A percentile compares a stretch with the other conserved stretches of the same genome.
Conservation (phyloP, 2,329 filamentous ascomycete genomes). For the Eurotiales sp. region DNA sequence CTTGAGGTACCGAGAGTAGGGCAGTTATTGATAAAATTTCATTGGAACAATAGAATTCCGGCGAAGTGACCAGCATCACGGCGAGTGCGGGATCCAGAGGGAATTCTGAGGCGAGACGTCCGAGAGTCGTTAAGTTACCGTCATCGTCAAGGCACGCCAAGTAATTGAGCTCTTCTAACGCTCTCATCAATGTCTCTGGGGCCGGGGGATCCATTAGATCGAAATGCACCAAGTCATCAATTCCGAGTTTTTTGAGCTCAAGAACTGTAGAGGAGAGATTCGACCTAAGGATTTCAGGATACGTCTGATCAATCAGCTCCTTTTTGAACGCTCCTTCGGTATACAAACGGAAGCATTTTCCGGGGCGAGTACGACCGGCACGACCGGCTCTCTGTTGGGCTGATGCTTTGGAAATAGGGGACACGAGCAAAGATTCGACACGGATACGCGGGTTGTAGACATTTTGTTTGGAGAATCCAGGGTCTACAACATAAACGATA, state of each 20-base stretch:
- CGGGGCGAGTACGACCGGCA: conserved; percentile 96
- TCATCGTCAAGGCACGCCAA: conserved; percentile 95
- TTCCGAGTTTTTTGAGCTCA: conserved; percentile 93
- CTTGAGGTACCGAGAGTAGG: conserved; percentile 87
- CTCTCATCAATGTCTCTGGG: conserved; percentile 97
- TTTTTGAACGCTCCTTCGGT: conserved; percentile 96
- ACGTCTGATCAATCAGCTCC: conserved; percentile 94
- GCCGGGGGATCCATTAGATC: conserved; percentile 98
- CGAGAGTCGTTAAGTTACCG: conserved; percentile 82
- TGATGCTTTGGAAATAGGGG: conserved; percentile 95
- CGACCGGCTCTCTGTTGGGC: conserved; percentile 97
- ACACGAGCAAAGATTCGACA: conserved; percentile 95
- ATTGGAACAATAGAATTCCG: conserved; percentile 98
- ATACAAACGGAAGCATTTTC: conserved; percentile 97
- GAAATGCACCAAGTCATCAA: conserved; percentile 95
- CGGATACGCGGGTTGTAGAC: conserved; percentile 97
- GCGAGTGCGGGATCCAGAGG: conserved; percentile 90
- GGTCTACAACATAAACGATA: conserved; percentile 98
- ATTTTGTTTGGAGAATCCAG: conserved; percentile 98
- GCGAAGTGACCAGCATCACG: conserved; percentile 96
- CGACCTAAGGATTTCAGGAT: conserved; percentile 91
- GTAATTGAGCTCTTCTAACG: conserved; percentile 95
- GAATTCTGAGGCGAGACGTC: conserved; percentile 86
- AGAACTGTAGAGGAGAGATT: conserved; percentile 93
- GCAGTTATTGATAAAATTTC: conserved; percentile 95